Base-by-base conservation (phyloP, 805 yeast genomes). In the Schwanniomyces sp. region DNA sequence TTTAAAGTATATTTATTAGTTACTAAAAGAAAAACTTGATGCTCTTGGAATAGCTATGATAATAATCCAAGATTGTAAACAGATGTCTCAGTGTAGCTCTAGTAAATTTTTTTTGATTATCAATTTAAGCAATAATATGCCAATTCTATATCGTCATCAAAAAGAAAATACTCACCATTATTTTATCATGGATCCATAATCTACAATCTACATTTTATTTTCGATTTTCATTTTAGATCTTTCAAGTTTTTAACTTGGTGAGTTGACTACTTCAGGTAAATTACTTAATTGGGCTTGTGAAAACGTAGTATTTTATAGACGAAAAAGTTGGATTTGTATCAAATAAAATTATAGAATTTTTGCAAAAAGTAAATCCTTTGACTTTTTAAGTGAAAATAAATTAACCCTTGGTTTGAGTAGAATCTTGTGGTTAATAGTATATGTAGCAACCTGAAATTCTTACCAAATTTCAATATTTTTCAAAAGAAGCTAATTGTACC, bases 161-260 rank as follows among this genome's bases (percentile, higher is more conserved):
- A 28, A 26, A 26, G 28, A 26, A 26, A 7, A 26, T 26, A 26
- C 8, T 26, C 28, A 26, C 9, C 9, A 26, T 6, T 7, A 26
- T 26, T 26, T 26, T 7, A 7, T 29, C 8, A 11, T 29, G 5
- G n/a, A 7, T 29, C 34, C 7, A 14, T 32, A 16, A 16, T 32
- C 18, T 32, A 32, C 14, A 32, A 14, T 32, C 6, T 32, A 3
- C 17, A 5, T 9, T 5, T 12, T n/a, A 32, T 14, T 14, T 16
- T 14, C 14, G 34, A n/a, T 32, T n/a, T 7, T n/a, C n/a, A 32
- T n/a, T 14, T 5, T 32, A 14, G 12, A n/a, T n/a, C 17, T 14
- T 32, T 32, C 34, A 32, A 32, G 14, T 5, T 32, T 32, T 32
- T 32, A n/a, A n/a, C 34, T 5, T n/a, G 4, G 77, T 69, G 4